phyloP scores from a whole-genome alignment of 352 stramenopile genomes.

The Phytophthora cryptogea region DNA sequence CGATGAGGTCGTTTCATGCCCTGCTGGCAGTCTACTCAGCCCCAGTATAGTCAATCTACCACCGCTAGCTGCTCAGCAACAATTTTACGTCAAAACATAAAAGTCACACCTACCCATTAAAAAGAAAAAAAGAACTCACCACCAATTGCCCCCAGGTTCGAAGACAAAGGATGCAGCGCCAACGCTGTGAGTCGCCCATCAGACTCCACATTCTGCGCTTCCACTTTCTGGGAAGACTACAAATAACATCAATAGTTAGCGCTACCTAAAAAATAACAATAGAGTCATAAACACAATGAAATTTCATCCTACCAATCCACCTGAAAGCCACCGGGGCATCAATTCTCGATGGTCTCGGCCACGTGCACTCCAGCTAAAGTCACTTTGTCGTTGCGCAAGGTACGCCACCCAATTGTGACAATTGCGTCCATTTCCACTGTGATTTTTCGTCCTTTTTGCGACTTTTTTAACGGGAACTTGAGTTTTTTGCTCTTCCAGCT shows the following conservation, averaged over 20 bases:
- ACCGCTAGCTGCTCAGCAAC: conserved; percentile 24
- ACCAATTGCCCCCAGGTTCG: conserved; percentile 41
- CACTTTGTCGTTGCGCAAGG: conserved; percentile 39
- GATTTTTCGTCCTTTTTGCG: conserved; percentile 9
- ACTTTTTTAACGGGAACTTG: conserved; percentile 10
- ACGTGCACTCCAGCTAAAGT: conserved; percentile 36
- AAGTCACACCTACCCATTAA: background rate
- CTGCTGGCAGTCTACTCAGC: conserved; percentile 1
- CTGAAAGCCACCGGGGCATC: conserved; percentile 33
- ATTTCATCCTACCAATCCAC: conserved; percentile 28
- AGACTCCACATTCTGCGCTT: conserved; percentile 22
- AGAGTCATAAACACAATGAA: background rate
- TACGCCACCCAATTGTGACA: conserved; percentile 34
- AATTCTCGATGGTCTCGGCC: conserved; percentile 30
- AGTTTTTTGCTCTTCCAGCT: conserved; percentile 27
- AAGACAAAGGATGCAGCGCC: conserved; percentile 29
- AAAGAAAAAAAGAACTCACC: conserved; percentile 28
- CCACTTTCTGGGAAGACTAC: conserved; percentile 35
- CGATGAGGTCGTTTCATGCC: background rate
- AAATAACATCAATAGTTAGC: background rate
- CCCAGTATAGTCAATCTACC: conserved; percentile 30
- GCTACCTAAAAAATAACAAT: background rate
- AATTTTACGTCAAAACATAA: background rate
- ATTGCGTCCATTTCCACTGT: conserved; percentile 10
- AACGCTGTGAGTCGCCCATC: conserved; percentile 37